These are phyloP conservation scores for Monilinia fructicola DNA, from an alignment of 2,329 filamentous ascomycete species.

Conservation along the genomic window DNA sequence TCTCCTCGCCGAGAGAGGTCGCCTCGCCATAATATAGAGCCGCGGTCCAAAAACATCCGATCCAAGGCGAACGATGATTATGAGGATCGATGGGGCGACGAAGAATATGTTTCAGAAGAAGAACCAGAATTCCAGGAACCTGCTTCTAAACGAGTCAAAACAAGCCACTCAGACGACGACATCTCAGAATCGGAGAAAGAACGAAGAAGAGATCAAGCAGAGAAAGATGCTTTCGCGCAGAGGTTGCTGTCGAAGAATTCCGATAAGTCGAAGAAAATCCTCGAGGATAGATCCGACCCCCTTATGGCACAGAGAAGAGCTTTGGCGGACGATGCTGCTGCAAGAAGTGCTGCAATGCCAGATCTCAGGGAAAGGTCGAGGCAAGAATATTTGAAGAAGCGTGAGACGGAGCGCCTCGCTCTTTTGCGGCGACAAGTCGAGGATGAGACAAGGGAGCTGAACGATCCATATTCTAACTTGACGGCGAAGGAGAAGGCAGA, in stretches of 20 bases:
- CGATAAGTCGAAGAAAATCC: slow-evolving; percentile 66
- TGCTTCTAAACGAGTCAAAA: slow-evolving; percentile 67
- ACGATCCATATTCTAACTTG: slow-evolving; percentile 66
- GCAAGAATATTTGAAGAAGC: slow-evolving; percentile 91
- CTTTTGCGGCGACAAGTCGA: slow-evolving; percentile 86
- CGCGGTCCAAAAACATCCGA: slow-evolving; percentile 52
- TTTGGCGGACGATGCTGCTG: slow-evolving; percentile 65
- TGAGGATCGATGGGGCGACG: slow-evolving; percentile 80
- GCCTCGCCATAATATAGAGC: slow-evolving; percentile 42
- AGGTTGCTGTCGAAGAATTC: slow-evolving; percentile 71
- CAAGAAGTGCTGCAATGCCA: slow-evolving; percentile 69
- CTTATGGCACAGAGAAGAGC: slow-evolving; percentile 56
- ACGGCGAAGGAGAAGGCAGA: slow-evolving; percentile 69
- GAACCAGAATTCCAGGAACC: slow-evolving; percentile 66
- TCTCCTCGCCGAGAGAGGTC: slow-evolving; percentile 37
- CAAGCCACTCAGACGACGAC: slow-evolving; percentile 56
- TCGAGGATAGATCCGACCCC: slow-evolving; percentile 53
- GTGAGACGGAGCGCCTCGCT: slow-evolving; percentile 80
- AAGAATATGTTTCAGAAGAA: slow-evolving; percentile 57
- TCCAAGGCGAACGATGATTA: slow-evolving; percentile 56
- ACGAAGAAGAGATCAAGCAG: slow-evolving; percentile 65
- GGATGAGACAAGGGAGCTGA: slow-evolving; percentile 80
- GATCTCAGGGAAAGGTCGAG: slow-evolving; percentile 81
- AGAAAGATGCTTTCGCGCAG: slow-evolving; percentile 78
- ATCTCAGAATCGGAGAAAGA: slow-evolving; percentile 63